Evolutionary conservation across 2,329 filamentous ascomycete species (phyloP).

Genomic region (Allantophomopsis cytisporea): DNA sequence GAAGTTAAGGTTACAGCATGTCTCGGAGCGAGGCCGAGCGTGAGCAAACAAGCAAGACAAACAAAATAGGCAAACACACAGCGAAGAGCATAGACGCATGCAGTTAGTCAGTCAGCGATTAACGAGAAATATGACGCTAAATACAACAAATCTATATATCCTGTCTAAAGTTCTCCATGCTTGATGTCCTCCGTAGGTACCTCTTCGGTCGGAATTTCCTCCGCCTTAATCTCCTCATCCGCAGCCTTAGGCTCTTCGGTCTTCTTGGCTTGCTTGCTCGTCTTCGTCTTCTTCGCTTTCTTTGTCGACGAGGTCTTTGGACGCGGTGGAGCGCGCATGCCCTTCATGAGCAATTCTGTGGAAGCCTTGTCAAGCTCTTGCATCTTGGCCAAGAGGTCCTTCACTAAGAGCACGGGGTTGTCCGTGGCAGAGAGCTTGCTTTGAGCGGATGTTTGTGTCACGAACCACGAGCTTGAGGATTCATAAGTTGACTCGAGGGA

Average conservation of each 20-base stretch:
- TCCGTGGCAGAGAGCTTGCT: slow-evolving; percentile 54
- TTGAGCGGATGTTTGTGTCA: slow-evolving; percentile 57
- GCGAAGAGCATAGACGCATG: too few species aligned
- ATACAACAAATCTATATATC: too few species aligned
- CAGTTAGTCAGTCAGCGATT: too few species aligned
- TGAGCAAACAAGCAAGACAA: too few species aligned
- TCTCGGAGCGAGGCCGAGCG: too few species aligned
- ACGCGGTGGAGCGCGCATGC: slow-evolving; percentile 31
- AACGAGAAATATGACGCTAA: too few species aligned
- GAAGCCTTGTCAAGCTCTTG: slow-evolving; percentile 59
- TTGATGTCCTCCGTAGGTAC: slow-evolving; percentile 42
- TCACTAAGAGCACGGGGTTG: slow-evolving; percentile 60
- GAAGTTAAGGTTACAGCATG: too few species aligned
- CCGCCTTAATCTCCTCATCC: slow-evolving; percentile 12
- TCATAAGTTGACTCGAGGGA: slow-evolving; percentile 48
- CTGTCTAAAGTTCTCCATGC: slow-evolving; percentile 1
- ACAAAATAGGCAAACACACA: too few species aligned
- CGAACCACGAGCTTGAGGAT: slow-evolving; percentile 59
- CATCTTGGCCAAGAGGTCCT: slow-evolving; percentile 57
- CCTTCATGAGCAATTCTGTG: slow-evolving; percentile 58
- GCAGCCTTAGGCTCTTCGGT: slow-evolving; percentile 19
- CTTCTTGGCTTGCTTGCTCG: slow-evolving; percentile 13
- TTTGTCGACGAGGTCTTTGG: slow-evolving; percentile 8
- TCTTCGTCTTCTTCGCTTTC: slow-evolving; percentile 29
- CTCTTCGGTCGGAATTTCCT: slow-evolving; percentile 29